Conservation (phyloP, 257 asterid genomes). For the Solanum chmielewskii region DNA sequence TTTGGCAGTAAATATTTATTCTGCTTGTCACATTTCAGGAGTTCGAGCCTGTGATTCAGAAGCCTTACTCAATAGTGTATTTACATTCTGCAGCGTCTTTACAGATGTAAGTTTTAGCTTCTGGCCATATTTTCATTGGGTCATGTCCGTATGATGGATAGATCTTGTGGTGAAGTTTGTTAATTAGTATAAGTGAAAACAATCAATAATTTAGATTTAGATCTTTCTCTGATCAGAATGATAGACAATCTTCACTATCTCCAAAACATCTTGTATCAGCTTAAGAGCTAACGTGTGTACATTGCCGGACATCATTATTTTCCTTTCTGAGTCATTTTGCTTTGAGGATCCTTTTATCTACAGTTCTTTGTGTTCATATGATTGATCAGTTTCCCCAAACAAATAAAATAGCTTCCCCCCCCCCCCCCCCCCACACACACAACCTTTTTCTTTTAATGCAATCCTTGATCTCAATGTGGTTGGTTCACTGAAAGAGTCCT, state of each 20-base stretch:
- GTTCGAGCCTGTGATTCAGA: conserved; percentile 94
- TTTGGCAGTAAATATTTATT: background rate
- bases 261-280: background rate
- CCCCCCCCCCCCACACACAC: too few relatives aligned
- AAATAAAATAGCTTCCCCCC: background rate
- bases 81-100: conserved; percentile 93
- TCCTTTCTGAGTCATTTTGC: background rate
- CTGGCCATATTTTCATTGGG: background rate
- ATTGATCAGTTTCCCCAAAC: background rate
- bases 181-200: background rate
- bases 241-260: background rate
- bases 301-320: background rate
- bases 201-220: background rate
- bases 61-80: conserved; percentile 86
- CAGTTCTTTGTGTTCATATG: background rate
- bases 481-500: background rate
- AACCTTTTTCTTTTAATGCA: background rate
- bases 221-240: background rate
- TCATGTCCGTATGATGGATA: background rate
- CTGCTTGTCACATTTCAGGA: conserved; percentile 43
- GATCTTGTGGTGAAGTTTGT: background rate
- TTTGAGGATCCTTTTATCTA: background rate
- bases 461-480: background rate
- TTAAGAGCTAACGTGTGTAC: background rate
- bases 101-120: conserved; percentile 49